Conservation (phyloP, 164 flowering plant genomes). For the Magnolia kwangsiensis region DNA sequence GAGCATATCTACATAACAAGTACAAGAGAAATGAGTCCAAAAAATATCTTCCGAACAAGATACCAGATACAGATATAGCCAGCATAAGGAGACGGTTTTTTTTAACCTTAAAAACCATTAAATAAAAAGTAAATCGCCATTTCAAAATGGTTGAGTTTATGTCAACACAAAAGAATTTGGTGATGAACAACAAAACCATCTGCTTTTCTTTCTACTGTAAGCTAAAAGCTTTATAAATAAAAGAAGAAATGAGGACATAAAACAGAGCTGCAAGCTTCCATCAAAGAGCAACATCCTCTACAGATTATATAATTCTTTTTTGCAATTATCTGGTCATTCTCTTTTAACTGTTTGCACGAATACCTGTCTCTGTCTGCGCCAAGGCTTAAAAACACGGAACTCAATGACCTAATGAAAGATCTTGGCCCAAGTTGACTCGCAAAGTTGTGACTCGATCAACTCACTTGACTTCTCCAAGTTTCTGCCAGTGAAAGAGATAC, state of each 20-base stretch:
- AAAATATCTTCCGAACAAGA: too few relatives aligned
- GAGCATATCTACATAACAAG: conserved; percentile 5
- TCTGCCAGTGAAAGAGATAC: too few relatives aligned
- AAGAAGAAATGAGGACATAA: background rate
- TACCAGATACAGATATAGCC: background rate
- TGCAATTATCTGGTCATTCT: background rate
- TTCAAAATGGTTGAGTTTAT: background rate
- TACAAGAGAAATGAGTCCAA: background rate
- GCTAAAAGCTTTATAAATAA: background rate
- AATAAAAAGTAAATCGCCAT: background rate
- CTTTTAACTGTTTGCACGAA: too few relatives aligned
- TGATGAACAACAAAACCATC: background rate
- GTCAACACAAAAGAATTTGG: background rate
- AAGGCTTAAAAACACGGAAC: background rate
- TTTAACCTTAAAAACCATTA: background rate
- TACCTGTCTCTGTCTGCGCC: background rate
- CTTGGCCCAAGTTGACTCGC: background rate
- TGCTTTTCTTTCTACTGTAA: background rate
- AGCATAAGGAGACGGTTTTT: too few relatives aligned
- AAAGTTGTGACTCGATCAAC: background rate
- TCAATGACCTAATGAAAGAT: background rate
- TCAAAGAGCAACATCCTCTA: background rate
- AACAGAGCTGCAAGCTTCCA: background rate
- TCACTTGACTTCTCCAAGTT: background rate
- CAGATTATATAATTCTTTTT: background rate